These are phyloP conservation scores for Porphyrellus sp. DNA, from an alignment of 1,284 basidiomycete species.

Conservation along the genomic window DNA sequence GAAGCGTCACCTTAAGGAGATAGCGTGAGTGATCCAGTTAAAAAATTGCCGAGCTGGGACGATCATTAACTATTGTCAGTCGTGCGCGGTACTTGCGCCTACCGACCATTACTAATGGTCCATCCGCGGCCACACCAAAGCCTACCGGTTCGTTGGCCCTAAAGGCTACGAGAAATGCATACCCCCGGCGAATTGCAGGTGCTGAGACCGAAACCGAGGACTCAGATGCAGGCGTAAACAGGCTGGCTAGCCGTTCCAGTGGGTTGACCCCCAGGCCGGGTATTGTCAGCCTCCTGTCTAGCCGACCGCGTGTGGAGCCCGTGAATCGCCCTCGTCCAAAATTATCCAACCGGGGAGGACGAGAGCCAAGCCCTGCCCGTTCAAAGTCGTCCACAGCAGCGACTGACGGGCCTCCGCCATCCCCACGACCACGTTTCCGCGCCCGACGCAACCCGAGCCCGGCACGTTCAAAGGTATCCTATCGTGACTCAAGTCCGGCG, in stretches of 20 bases:
- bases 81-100: conserved; percentile 70
- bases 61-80: conserved; percentile 34
- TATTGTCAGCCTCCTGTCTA: conserved; percentile 42
- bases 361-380: conserved; percentile 41
- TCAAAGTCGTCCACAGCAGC: conserved; percentile 34
- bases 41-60: conserved; percentile 13
- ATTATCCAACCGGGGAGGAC: conserved; percentile 33
- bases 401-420: conserved; percentile 33
- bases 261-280: conserved; percentile 29
- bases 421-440: conserved; percentile 27
- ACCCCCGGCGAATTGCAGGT: conserved; percentile 32
- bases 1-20: conserved; percentile 72
- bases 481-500: conserved; percentile 33
- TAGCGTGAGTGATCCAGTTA: conserved; percentile 57
- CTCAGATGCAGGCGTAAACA: conserved; percentile 28
- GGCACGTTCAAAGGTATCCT: conserved; percentile 29
- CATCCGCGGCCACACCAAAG: conserved; percentile 22
- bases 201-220: conserved; percentile 34
- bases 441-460: conserved; percentile 30
- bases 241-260: conserved; percentile 26
- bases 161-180: conserved; percentile 29
- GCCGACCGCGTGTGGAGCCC: conserved; percentile 34
- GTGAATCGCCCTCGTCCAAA: conserved; percentile 29
- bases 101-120: conserved; percentile 44
- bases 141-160: conserved; percentile 18